phyloP scores from a whole-genome alignment of 208 protist genomes.

The Trichomonas tenax region DNA sequence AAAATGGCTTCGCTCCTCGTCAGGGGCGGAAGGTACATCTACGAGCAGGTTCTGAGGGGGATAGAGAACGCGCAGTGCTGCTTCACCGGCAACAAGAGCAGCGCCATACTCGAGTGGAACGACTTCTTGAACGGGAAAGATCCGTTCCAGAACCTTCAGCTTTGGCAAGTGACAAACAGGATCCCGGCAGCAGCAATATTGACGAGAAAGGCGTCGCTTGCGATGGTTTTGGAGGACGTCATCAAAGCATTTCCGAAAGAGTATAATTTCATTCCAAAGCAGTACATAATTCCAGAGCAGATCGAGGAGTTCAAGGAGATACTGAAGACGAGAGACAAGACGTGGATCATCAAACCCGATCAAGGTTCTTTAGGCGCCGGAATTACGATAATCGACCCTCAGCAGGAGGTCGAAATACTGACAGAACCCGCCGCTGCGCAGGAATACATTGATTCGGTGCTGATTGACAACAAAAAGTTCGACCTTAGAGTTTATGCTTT shows the following conservation, averaged over 20 bases:
- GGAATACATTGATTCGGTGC: neutral
- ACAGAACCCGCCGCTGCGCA: neutral
- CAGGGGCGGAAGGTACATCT: no score
- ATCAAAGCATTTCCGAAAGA: neutral
- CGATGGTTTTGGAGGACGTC: neutral
- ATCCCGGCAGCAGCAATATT: neutral
- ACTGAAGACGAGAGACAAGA: no score
- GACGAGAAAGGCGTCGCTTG: neutral
- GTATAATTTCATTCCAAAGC: neutral
- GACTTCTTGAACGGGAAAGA: no score
- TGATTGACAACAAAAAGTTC: neutral
- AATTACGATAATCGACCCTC: neutral
- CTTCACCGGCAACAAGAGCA: no score
- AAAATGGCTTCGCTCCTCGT: no score
- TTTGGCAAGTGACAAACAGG: neutral
- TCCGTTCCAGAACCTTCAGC: neutral
- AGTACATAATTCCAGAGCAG: neutral
- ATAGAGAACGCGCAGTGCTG: no score
- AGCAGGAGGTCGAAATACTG: neutral
- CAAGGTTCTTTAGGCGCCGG: neutral
- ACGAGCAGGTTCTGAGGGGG: no score
- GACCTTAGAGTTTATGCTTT: neutral
- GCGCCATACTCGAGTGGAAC: no score
- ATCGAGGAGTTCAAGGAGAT: neutral
- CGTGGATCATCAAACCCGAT: neutral